Conservation (phyloP, 2,329 filamentous ascomycete species). For the Hymenoscyphus scutula region DNA sequence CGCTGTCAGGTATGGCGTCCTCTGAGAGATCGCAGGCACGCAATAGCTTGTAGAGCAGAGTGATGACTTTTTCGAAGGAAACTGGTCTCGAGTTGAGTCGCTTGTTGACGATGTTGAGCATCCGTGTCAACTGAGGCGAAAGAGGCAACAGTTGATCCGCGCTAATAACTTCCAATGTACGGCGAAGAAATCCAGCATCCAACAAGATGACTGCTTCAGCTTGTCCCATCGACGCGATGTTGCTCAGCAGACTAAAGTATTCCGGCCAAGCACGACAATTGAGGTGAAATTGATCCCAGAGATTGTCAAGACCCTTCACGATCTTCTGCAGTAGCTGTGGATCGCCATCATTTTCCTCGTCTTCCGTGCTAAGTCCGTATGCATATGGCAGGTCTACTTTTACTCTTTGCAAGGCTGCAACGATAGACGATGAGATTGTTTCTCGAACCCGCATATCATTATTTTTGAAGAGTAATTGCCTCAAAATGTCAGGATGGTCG, state of each 20-base stretch:
- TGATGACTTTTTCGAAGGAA: slow-evolving; percentile 53
- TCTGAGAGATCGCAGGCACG: slow-evolving; percentile 28
- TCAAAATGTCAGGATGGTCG: slow-evolving; percentile 54
- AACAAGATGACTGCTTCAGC: slow-evolving; percentile 59
- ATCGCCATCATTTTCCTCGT: slow-evolving; percentile 35
- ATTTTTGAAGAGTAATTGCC: slow-evolving; percentile 63
- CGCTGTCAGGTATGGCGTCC: slow-evolving; percentile 40
- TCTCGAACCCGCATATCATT: slow-evolving; percentile 55
- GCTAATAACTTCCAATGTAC: slow-evolving; percentile 36
- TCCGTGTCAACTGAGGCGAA: slow-evolving; percentile 50
- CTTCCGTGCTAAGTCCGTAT: slow-evolving; percentile 43
- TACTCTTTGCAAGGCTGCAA: slow-evolving; percentile 52
- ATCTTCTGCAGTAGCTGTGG: slow-evolving; percentile 31
- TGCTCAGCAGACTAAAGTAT: slow-evolving; percentile 67
- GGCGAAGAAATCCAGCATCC: slow-evolving; percentile 58
- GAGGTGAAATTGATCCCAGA: slow-evolving; percentile 63
- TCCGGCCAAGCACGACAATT: slow-evolving; percentile 70
- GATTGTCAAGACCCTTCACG: slow-evolving; percentile 48
- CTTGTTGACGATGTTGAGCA: slow-evolving; percentile 52
- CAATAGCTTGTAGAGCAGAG: slow-evolving; percentile 43
- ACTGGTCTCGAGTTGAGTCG: slow-evolving; percentile 51
- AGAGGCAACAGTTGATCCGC: slow-evolving; percentile 32
- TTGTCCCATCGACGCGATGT: slow-evolving; percentile 61
- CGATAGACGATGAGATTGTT: slow-evolving; percentile 50
- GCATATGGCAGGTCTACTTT: slow-evolving; percentile 46